Evolutionary conservation across 129 eudicot genomes (phyloP).

Genomic region (Cynara cardunculus): DNA sequence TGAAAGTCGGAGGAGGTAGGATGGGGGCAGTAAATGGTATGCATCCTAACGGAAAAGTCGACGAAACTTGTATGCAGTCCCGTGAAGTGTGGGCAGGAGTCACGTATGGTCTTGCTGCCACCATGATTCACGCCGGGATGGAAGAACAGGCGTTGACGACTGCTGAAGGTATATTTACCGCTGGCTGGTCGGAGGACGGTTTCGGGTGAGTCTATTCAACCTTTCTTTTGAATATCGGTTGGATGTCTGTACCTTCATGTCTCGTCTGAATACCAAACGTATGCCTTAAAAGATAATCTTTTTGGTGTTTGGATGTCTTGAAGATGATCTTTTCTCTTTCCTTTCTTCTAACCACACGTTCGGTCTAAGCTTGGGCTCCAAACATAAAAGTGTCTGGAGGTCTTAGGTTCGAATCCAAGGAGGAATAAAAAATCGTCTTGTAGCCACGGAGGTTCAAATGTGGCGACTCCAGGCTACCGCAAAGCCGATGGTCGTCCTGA

Average conservation of each 20-base stretch:
- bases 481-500: too few species aligned
- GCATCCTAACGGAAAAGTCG: conserved; percentile 92
- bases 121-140: conserved; percentile 96
- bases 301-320: background rate
- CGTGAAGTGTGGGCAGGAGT: conserved; percentile 97
- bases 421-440: too few species aligned
- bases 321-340: too few species aligned
- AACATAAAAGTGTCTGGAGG: too few species aligned
- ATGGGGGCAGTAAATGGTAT: conserved; percentile 99
- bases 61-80: conserved; percentile 96
- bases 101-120: conserved; percentile 84
- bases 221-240: background rate
- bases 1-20: conserved; percentile 81
- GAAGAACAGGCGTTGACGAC: conserved; percentile 73
- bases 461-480: too few species aligned
- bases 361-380: too few species aligned
- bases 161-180: conserved; percentile 88
- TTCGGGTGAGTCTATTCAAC: conserved; percentile 50
- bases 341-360: too few species aligned
- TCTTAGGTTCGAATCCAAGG: too few species aligned
- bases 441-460: too few species aligned
- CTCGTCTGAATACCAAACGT: too few species aligned
- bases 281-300: background rate
- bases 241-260: too few species aligned
- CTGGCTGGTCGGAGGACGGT: conserved; percentile 99